Evolutionary conservation across 2,329 filamentous ascomycete species (phyloP).

Genomic region (Tolypocladium tropicale): DNA sequence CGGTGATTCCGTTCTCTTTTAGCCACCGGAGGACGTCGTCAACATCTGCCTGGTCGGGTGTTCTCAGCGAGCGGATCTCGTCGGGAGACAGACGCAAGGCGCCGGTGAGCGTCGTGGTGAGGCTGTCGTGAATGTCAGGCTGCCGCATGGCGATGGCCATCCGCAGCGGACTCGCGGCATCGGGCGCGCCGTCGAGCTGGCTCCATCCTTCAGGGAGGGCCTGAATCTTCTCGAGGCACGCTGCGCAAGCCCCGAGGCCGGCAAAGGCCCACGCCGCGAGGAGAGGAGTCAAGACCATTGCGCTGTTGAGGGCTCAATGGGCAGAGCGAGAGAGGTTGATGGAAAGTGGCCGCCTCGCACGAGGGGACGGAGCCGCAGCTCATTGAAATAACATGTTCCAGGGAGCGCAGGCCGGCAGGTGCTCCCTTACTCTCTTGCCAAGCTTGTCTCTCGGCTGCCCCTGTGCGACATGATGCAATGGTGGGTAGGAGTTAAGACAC

Average conservation of each 20-base stretch:
- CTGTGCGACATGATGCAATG: not conserved
- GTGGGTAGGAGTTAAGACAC: not conserved
- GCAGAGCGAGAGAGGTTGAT: not conserved
- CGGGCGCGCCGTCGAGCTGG: slow-evolving; percentile 10
- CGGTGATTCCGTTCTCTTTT: slow-evolving; percentile 21
- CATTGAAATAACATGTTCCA: not conserved
- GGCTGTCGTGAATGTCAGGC: slow-evolving; percentile 15
- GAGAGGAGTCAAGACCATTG: slow-evolving; percentile 7
- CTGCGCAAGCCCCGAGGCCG: slow-evolving; percentile 10
- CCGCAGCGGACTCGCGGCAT: slow-evolving; percentile 13
- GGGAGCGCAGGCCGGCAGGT: not conserved
- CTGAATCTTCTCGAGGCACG: slow-evolving; percentile 16
- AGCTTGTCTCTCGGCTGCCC: not conserved
- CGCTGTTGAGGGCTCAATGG: not conserved
- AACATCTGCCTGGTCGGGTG: slow-evolving; percentile 21
- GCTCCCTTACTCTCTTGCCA: not conserved
- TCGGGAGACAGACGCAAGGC: slow-evolving; percentile 21
- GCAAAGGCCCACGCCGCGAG: slow-evolving; percentile 11
- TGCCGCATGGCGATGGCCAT: slow-evolving; percentile 23
- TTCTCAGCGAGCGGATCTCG: slow-evolving; percentile 25
- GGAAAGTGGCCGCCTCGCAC: not conserved
- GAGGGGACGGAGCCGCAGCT: not conserved
- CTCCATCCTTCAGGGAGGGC: slow-evolving; percentile 20
- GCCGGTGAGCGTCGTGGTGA: slow-evolving; percentile 14
- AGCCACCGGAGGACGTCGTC: slow-evolving; percentile 32